phyloP scores from a whole-genome alignment of 2,329 filamentous ascomycete species.

The Fusarium verticillioides region DNA sequence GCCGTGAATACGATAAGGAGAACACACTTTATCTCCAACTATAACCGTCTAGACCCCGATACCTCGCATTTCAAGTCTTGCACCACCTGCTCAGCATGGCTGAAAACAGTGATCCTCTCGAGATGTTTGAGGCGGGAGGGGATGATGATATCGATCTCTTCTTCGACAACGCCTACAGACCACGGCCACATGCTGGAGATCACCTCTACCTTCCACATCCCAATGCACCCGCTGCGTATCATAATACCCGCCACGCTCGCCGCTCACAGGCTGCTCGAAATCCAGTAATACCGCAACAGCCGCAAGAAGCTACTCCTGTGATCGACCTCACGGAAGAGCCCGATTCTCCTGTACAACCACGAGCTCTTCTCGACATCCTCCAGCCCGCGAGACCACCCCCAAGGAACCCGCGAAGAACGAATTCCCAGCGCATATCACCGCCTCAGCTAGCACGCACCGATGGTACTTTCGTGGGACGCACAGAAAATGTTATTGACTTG shows the following conservation, averaged over 20 bases:
- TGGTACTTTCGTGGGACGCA: constrained; percentile 53
- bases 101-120: constrained; percentile 27
- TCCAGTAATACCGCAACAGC: constrained; percentile 15
- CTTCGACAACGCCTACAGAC: not conserved
- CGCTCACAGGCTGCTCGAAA: constrained; percentile 7
- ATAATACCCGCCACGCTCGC: constrained; percentile 2
- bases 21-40: not conserved
- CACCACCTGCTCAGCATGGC: constrained; percentile 29
- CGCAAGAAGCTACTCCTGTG: constrained; percentile 46
- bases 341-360: constrained; percentile 57
- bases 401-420: constrained; percentile 56
- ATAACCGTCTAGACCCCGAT: not conserved
- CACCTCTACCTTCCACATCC: constrained; percentile 35
- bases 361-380: constrained; percentile 43
- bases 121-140: constrained; percentile 35
- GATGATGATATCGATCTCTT: constrained; percentile 37
- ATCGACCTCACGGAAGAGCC: constrained; percentile 65
- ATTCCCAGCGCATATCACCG: constrained; percentile 54
- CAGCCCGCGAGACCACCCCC: constrained; percentile 32
- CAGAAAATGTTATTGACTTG: constrained; percentile 61
- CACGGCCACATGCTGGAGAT: not conserved
- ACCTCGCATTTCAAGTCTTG: not conserved
- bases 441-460: constrained; percentile 59
- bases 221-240: constrained; percentile 21
- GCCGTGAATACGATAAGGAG: constrained; percentile 4